Percentiles rank a stretch among this genome's conserved stretches.
Conservation (phyloP, 768 basidiomycete genomes). For the Nidula microcarpa region DNA sequence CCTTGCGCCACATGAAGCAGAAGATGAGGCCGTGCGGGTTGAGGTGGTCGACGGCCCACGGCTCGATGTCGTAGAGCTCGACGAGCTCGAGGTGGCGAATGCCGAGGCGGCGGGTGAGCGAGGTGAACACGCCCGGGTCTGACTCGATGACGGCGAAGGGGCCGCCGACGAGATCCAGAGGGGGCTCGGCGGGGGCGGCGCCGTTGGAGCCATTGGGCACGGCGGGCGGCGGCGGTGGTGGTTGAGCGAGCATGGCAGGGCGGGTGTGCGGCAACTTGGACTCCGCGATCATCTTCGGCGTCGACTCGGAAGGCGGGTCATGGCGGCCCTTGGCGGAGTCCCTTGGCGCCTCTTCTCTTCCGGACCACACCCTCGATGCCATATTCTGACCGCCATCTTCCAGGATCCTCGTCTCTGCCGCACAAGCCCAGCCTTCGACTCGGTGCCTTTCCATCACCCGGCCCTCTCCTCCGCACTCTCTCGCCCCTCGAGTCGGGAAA, state of each 20-base stretch:
- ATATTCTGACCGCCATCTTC: not conserved
- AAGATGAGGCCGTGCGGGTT: conserved; percentile 58
- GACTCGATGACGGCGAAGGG: conserved; percentile 63
- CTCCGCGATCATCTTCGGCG: not conserved
- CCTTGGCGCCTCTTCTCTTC: not conserved
- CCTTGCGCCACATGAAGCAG: conserved; percentile 58
- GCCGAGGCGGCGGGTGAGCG: conserved; percentile 51
- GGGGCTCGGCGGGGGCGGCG: not conserved
- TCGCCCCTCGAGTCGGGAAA: conserved; percentile 8
- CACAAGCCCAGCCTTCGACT: not conserved
- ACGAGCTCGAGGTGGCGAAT: conserved; percentile 48
- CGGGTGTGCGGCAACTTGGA: not conserved
- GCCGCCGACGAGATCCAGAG: conserved; percentile 52
- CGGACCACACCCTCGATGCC: not conserved
- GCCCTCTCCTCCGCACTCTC: not conserved
- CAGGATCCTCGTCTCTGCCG: not conserved
- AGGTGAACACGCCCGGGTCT: conserved; percentile 59
- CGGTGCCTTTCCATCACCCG: not conserved
- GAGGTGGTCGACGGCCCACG: conserved; percentile 60
- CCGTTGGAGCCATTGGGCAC: not conserved
- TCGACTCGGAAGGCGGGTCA: no score
- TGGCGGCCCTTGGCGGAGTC: not conserved
- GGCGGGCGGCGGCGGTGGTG: not conserved
- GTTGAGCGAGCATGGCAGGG: not conserved
- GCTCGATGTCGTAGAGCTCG: conserved; percentile 62